Base-by-base conservation (phyloP, 1,284 basidiomycete species). In the Nidula niveotomentosa region DNA sequence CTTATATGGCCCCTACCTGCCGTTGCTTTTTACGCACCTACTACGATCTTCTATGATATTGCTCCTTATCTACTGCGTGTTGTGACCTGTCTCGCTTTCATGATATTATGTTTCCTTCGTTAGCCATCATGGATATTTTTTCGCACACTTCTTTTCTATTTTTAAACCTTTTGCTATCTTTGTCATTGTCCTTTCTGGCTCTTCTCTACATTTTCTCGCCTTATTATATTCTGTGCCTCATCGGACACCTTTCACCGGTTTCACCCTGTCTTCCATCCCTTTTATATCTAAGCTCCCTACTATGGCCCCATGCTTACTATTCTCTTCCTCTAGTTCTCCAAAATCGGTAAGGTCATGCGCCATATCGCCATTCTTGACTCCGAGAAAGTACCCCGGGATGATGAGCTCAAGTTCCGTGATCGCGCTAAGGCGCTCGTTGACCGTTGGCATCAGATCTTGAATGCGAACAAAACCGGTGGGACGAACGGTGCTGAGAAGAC, bases 291-390 rank as follows among this genome's bases (percentile, higher is more conserved):
- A 23, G 23, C 23, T 23, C 23, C 49, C 23, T 48, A 9, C 12
- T 13, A 13, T 17, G 36, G 50, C 30, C 34, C 15, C 17, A 8
- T 56, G 53, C 56, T 56, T 54, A 34, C 49, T 62, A 62, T 58
- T 65, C 55, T 53, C 34, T 50, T 35, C 48, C 48, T 62, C 49
- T 69, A 94, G 85, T 90, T 88, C 77, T 96, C 96, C 58, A 98
- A 98, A 80, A 97, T 98, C 66, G 94, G 92, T 74, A 98, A 98
- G 75, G 96, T 99, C 51, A 96, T 98, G 92, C 92, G 94, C 67
- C 93, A 94, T 73, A 96, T 98, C 64, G 82, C 91, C 46, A 80
- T 86, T 34, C 79, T 96, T 17, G 59, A 75, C 15, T 75, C 75
- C 43, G 80, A 81, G 17, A 83, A 79, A 65, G 86, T 97, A 23